Evolutionary conservation across 345 rosid genomes (phyloP).

Genomic region (Aurinia saxatilis): DNA sequence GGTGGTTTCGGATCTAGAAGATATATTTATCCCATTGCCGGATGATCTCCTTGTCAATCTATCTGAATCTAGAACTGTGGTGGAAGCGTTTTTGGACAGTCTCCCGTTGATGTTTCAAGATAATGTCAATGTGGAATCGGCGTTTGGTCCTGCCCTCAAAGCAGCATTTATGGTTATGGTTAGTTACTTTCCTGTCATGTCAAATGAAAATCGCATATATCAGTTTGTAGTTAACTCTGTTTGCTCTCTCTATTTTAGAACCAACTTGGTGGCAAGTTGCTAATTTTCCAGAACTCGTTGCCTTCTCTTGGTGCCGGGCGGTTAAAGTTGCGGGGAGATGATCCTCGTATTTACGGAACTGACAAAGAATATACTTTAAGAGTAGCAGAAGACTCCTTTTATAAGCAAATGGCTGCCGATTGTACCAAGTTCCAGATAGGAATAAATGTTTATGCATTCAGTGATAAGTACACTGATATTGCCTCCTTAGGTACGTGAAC

Average conservation of each 20-base stretch:
- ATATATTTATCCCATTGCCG: constrained; percentile 81
- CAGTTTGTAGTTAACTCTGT: constrained; percentile 14
- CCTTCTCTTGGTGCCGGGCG: constrained; percentile 97
- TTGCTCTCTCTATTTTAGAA: constrained; percentile 40
- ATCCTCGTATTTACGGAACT: constrained; percentile 89
- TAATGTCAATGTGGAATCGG: constrained; percentile 85
- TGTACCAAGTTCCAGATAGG: constrained; percentile 93
- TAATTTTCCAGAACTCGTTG: constrained; percentile 83
- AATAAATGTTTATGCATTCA: constrained; percentile 80
- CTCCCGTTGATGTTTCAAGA: constrained; percentile 93
- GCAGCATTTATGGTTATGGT: constrained; percentile 98
- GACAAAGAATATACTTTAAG: constrained; percentile 83
- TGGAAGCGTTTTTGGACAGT: constrained; percentile 86
- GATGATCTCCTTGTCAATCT: constrained; percentile 99
- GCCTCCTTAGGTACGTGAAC: constrained; percentile 82
- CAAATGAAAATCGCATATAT: not conserved
- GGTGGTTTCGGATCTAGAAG: constrained; percentile 97
- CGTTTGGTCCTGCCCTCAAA: constrained; percentile 96
- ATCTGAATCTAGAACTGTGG: constrained; percentile 91
- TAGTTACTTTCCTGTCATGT: constrained; percentile 24
- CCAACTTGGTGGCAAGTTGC: constrained; percentile 91
- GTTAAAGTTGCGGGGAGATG: constrained; percentile 93
- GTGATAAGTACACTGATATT: constrained; percentile 88
- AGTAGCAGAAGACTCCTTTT: constrained; percentile 86
- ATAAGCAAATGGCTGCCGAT: constrained; percentile 99